Evolutionary conservation across 352 stramenopile species (phyloP).

Genomic region (Pythium rhizo-oryzae): DNA sequence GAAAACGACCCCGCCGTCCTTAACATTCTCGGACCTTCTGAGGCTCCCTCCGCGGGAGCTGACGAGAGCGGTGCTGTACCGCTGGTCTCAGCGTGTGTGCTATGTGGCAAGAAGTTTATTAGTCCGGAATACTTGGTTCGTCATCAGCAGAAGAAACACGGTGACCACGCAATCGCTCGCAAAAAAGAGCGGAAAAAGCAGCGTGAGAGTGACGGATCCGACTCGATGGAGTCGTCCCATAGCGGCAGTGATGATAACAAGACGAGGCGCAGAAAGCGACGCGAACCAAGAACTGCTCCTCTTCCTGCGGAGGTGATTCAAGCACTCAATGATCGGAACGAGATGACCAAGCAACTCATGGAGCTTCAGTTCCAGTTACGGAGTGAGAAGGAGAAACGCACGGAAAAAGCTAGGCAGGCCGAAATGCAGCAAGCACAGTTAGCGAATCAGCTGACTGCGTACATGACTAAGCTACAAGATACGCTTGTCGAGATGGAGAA

Average conservation of each 20-base stretch:
- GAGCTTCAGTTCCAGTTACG: conserved; percentile 59
- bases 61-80: conserved; percentile 46
- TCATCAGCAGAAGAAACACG: conserved; percentile 68
- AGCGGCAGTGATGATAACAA: conserved; percentile 1
- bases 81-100: conserved; percentile 41
- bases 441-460: conserved; percentile 45
- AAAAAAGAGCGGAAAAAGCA: conserved; percentile 34
- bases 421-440: conserved; percentile 62
- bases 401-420: conserved; percentile 43
- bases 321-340: conserved; percentile 58
- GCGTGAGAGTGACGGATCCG: conserved; percentile 7
- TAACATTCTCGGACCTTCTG: background rate
- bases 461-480: conserved; percentile 64
- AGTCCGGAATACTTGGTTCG: conserved; percentile 72
- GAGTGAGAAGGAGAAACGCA: conserved; percentile 50
- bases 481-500: conserved; percentile 66
- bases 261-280: conserved; percentile 23
- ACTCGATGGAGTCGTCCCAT: conserved; percentile 3
- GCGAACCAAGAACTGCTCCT: conserved; percentile 27
- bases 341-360: conserved; percentile 56
- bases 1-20: conserved; percentile 26
- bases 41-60: background rate
- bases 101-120: conserved; percentile 81
- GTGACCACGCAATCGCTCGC: conserved; percentile 7
- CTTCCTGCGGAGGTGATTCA: conserved; percentile 40